Evolutionary conservation across 495 filamentous ascomycete genomes (phyloP).

Genomic region (Daldinia childiae): DNA sequence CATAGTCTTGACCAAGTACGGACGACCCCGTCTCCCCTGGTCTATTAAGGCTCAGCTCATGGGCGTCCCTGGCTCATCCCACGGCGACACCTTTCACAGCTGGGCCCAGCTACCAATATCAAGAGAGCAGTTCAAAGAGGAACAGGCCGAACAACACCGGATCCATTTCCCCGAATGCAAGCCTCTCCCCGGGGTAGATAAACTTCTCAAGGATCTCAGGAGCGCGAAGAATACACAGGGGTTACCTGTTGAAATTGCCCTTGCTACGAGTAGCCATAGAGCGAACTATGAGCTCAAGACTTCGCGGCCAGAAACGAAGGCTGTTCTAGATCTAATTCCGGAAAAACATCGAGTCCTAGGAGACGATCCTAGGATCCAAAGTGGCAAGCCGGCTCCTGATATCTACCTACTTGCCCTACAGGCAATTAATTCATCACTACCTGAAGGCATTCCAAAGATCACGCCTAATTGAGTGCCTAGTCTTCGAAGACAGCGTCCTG

Average conservation of each 20-base stretch:
- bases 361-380: conserved; percentile 76
- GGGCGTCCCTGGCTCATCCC: conserved; percentile 69
- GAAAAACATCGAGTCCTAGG: conserved; percentile 69
- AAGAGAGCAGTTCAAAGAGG: conserved; percentile 64
- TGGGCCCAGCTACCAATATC: conserved; percentile 87
- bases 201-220: conserved; percentile 65
- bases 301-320: conserved; percentile 30
- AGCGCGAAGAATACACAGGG: conserved; percentile 31
- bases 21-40: conserved; percentile 76
- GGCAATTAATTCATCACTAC: conserved; percentile 72
- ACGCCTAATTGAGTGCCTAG: conserved; percentile 78
- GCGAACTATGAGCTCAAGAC: conserved; percentile 45
- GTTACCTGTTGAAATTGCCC: conserved; percentile 34
- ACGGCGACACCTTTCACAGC: conserved; percentile 57
- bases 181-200: conserved; percentile 76
- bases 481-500: conserved; percentile 88
- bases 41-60: conserved; percentile 84
- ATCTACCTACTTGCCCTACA: conserved; percentile 84
- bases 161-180: conserved; percentile 71
- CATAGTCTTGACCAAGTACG: conserved; percentile 70
- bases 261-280: conserved; percentile 45
- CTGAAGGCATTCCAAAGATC: conserved; percentile 41
- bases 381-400: conserved; percentile 88
- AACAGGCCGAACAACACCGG: conserved; percentile 64
- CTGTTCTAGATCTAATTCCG: conserved; percentile 41